A percentile compares a stretch with the other conserved stretches of the same genome.
Evolutionary conservation across 2,329 filamentous ascomycete species (phyloP).

Genomic region (Diaporthe humulicola): DNA sequence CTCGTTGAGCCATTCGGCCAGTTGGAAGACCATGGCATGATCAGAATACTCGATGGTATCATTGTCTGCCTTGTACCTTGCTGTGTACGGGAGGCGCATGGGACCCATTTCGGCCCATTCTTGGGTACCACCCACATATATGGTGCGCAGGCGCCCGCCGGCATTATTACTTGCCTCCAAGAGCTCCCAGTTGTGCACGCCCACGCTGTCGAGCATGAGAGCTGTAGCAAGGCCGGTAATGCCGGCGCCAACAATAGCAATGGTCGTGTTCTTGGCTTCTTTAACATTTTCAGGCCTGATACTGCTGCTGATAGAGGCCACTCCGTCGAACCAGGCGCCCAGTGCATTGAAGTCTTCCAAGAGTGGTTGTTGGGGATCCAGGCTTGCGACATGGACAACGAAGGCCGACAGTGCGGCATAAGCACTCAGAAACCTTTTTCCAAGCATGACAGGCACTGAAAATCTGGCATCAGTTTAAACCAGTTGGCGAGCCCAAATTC

Average conservation of each 20-base stretch:
- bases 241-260: slow-evolving; percentile 76
- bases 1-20: slow-evolving; percentile 70
- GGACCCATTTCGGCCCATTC: slow-evolving; percentile 74
- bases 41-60: slow-evolving; percentile 71
- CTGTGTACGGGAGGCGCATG: slow-evolving; percentile 72
- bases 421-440: neutral
- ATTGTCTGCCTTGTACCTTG: slow-evolving; percentile 61
- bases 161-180: slow-evolving; percentile 71
- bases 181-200: slow-evolving; percentile 72
- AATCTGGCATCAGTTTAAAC: neutral
- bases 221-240: slow-evolving; percentile 75
- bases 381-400: neutral
- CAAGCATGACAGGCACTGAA: neutral
- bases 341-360: slow-evolving; percentile 49
- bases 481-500: neutral
- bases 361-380: neutral
- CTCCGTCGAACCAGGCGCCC: slow-evolving; percentile 77
- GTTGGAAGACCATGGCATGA: slow-evolving; percentile 74
- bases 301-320: slow-evolving; percentile 68
- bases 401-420: neutral
- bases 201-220: slow-evolving; percentile 62
- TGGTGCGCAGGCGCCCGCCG: slow-evolving; percentile 76
- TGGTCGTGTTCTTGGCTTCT: slow-evolving; percentile 66
- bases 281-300: slow-evolving; percentile 62
- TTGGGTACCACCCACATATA: slow-evolving; percentile 70